Conservation (phyloP, 225 moss, liverwort and hornwort genomes). For the Pleurozium schreberi region DNA sequence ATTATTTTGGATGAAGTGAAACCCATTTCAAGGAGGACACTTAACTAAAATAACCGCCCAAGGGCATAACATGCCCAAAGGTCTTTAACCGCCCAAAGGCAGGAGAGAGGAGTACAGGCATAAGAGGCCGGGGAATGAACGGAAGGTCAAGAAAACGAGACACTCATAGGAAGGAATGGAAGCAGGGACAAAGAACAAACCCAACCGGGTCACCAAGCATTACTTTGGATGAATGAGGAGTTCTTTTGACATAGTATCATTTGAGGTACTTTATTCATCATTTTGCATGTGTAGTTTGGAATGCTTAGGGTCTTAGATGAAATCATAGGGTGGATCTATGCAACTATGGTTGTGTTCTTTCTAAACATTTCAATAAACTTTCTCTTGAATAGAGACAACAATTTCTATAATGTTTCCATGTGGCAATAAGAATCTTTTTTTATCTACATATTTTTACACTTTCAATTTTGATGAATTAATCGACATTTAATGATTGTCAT, state of each 20-base stretch:
- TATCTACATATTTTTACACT: background rate
- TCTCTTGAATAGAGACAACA: background rate
- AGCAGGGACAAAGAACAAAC: too few species aligned
- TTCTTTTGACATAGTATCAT: background rate
- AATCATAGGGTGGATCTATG: background rate
- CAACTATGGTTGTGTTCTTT: rapidly evolving
- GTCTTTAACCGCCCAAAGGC: too few species aligned
- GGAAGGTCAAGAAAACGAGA: too few species aligned
- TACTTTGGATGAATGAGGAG: background rate
- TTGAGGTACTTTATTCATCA: rapidly evolving
- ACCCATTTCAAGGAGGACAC: too few species aligned
- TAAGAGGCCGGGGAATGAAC: too few species aligned
- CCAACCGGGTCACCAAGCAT: too few species aligned
- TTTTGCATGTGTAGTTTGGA: background rate
- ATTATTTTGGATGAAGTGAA: background rate
- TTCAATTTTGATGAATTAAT: background rate
- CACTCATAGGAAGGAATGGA: too few species aligned
- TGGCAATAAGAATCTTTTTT: background rate
- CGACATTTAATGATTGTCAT: background rate
- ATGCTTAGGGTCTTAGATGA: background rate
- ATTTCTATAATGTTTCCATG: background rate
- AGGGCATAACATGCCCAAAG: too few species aligned
- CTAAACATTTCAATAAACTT: background rate
- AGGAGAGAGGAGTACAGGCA: too few species aligned
- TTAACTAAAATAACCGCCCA: too few species aligned